A percentile compares a stretch with the other conserved stretches of the same genome.
Conservation (phyloP, 23 red algal species). For the Gracilariopsis chorda region DNA sequence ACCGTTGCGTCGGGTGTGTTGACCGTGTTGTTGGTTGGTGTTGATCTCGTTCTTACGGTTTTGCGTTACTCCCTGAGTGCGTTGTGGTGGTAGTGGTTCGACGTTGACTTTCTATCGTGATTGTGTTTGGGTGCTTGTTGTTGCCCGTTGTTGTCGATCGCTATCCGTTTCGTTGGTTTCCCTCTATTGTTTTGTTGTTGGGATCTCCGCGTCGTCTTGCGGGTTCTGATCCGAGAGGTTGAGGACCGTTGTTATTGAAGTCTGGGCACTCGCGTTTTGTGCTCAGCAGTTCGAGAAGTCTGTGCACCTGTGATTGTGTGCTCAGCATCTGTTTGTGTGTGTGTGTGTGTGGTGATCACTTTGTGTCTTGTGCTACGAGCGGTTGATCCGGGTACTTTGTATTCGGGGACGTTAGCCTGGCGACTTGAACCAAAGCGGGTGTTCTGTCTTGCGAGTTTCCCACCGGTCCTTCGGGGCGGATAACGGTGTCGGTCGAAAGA, state of each 20-base stretch:
- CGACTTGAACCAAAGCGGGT: background rate
- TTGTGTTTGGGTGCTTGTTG: constrained; percentile 4
- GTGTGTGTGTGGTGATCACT: too few relatives aligned
- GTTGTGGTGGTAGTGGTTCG: constrained; percentile 31
- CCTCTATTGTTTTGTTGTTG: background rate
- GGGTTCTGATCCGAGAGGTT: constrained; percentile 20
- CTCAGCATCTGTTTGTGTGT: background rate
- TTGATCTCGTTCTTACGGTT: background rate
- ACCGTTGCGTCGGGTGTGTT: constrained; percentile 5
- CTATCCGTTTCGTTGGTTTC: background rate
- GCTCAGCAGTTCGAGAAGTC: background rate
- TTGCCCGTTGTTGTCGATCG: constrained; percentile 16
- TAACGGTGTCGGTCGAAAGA: background rate
- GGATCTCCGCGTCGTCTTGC: constrained; percentile 13
- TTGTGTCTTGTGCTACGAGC: background rate
- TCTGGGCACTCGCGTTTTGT: background rate
- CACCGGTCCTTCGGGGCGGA: constrained; percentile 7
- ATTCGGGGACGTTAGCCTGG: background rate
- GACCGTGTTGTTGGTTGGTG: constrained; percentile 7
- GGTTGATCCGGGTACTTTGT: constrained; percentile 16
- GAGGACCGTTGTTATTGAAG: constrained; percentile 10
- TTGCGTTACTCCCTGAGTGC: constrained; percentile 40
- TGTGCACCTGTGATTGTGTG: background rate
- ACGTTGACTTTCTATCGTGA: constrained; percentile 8
- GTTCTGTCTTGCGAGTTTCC: background rate